Evolutionary conservation across 257 asterid genomes (phyloP), one percentile per base, ranked within the genome.

Genomic region (Leonotis leonurus): DNA sequence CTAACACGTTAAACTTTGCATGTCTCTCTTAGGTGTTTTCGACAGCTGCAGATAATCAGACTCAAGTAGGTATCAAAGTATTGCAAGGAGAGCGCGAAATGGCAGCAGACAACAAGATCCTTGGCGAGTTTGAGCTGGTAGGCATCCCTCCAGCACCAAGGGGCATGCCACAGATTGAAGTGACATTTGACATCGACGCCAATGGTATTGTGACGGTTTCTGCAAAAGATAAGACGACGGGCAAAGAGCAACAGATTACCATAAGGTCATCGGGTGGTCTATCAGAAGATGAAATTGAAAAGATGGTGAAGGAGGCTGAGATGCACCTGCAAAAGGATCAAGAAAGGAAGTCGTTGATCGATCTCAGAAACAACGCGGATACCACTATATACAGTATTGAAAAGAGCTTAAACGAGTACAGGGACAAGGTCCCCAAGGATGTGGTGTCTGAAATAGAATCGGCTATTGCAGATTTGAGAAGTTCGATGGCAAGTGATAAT

Each of bases 221-320:
- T 16, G 87, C 89, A 2, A 83, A 85, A 58, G 94, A 85, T 74
- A 85, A 76, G 67, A 60, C 87, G 33, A 83, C 94, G 0, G 80
- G 80, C 12, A 83, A 82, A 60, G 89, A 85, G 73, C 89, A 85
- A 43, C 89, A 85, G 68, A 80, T 85, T 17, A 85, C 87, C n/a
- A 82, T 85, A 9, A 59, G 83, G 4, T 80, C 86, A 0, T 82
- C 89, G 0, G 85, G 94, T 3, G 89, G 94, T 41, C 62, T 82
- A 3, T 82, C 87, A 24, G 89, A 85, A 20, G 81, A 76, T 0
- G 94, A 85, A 61, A 80, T 80, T 4, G 87, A 85, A 10, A 80
- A 85, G 74, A 81, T 84, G 92, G 92, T 81, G 3, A 77, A 70
- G 73, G 92, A 84, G 68, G 89, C 85, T 0, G 92, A 84, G 78